Percentiles rank a stretch among this genome's conserved stretches.
Conservation (phyloP, 441 rosid species). For the Euphorbia corollata region DNA sequence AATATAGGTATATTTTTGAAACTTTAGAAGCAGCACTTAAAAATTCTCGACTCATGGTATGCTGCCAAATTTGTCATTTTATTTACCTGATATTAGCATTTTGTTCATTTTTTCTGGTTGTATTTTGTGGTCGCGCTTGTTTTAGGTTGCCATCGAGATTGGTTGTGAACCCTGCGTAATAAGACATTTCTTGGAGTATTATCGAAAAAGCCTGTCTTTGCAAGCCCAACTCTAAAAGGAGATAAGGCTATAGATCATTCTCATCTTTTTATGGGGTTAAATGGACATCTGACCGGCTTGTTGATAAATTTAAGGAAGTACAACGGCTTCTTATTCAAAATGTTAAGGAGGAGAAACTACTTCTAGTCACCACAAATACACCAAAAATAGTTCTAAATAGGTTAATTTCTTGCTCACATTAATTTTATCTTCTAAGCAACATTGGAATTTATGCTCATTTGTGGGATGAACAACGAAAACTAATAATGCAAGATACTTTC, state of each 20-base stretch:
- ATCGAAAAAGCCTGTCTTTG: conserved; percentile 71
- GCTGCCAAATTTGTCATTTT: conserved; percentile 9
- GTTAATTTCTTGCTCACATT: conserved; percentile 44
- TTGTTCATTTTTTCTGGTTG: conserved; percentile 8
- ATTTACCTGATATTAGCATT: conserved; percentile 1
- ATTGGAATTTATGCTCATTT: conserved; percentile 57
- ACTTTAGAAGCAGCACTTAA: conserved; percentile 63
- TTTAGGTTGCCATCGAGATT: conserved; percentile 73
- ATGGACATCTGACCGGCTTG: conserved; percentile 77
- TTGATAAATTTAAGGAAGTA: conserved; percentile 61
- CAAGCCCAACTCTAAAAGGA: conserved; percentile 66
- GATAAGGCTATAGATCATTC: conserved; percentile 50
- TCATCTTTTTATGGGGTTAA: conserved; percentile 61
- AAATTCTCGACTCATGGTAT: conserved; percentile 81
- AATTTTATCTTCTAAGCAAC: conserved; percentile 49
- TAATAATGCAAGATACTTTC: conserved; percentile 61
- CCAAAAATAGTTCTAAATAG: conserved; percentile 43
- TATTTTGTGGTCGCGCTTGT: neutral
- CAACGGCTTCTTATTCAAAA: conserved; percentile 89
- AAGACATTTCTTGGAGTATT: conserved; percentile 52
- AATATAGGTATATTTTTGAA: too few species aligned
- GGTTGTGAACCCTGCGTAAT: conserved; percentile 70
- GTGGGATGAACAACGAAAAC: conserved; percentile 79
- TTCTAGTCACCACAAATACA: conserved; percentile 61
- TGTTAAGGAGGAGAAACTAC: conserved; percentile 81